phyloP scores from a whole-genome alignment of 176 grass and related monocot species.

The Zea mays region Zm-B73-REFERENCE-NAM-5.0 NC_050103.1:165118501-165119000 shows the following conservation, averaged over 20 bases:
- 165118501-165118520: slow-evolving; percentile 3
- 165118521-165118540: neutral
- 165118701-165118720: slow-evolving; percentile 28
- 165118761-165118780: neutral
- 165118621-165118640: slow-evolving; percentile 19
- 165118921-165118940: too few relatives aligned
- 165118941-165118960: too few relatives aligned
- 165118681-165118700: slow-evolving; percentile 26
- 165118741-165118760: neutral
- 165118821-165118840: neutral
- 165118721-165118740: slow-evolving; percentile 26
- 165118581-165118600: slow-evolving; percentile 24
- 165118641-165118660: slow-evolving; percentile 39
- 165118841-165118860: neutral
- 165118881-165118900: too few relatives aligned
- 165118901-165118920: too few relatives aligned
- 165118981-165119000: too few relatives aligned
- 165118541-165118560: slow-evolving; percentile 41
- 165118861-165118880: neutral
- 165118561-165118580: neutral
- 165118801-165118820: neutral
- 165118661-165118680: slow-evolving; percentile 23
- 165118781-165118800: neutral
- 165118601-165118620: too few relatives aligned
- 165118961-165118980: too few relatives aligned